Evolutionary conservation across 2,329 filamentous ascomycete species (phyloP), one percentile per base, ranked within the genome.

Genomic region (Fusarium keratoplasticum): DNA sequence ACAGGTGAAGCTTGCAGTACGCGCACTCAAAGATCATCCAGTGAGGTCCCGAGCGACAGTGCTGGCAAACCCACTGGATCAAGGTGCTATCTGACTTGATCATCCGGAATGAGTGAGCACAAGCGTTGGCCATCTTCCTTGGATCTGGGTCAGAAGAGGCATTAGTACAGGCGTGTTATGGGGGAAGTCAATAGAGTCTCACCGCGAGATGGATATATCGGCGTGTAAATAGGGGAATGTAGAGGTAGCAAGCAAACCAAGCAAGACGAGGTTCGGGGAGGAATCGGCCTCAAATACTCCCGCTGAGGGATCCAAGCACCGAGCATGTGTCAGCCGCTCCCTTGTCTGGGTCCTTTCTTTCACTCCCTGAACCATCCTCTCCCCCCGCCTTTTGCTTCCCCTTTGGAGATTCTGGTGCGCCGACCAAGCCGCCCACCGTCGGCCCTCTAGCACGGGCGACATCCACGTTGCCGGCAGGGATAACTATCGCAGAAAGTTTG

Each of bases 1-100:
- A 93, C 31, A 89, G 87, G 82, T 92, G 90, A 59, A 92, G 83
- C 80, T 91, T 90, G 87, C 91, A 93, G 80, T 91, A 92, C 69
- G 2, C 20, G 9, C 18, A 40, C 10, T 40, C 18, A 40, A 40
- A 40, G 11, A 40, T 40, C 38, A 40, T 88, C 89, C 90, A 92
- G 81, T 91, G 88, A 61, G 90, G 90, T 2, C 90, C 91, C 3
- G 88, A 89, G 70, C 90, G 87, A 80, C 91, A 93, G 77, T 91
- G 82, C 69, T 88, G 87, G 84, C 91, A 93, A 59, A 86, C 86
- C 90, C 91, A 93, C 80, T 91, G 88, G 64, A 93, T 86, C 62
- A 93, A 80, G 13, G 87, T 91, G 78, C 85, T 91, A 77, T 92
- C 90, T 29, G 89, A 91, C 82, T 93, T 93, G 83, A 93, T 88